These are phyloP conservation scores for Aspergillus coremiiformis DNA, from an alignment of 495 filamentous ascomycete genomes.

Conservation along the genomic window DNA sequence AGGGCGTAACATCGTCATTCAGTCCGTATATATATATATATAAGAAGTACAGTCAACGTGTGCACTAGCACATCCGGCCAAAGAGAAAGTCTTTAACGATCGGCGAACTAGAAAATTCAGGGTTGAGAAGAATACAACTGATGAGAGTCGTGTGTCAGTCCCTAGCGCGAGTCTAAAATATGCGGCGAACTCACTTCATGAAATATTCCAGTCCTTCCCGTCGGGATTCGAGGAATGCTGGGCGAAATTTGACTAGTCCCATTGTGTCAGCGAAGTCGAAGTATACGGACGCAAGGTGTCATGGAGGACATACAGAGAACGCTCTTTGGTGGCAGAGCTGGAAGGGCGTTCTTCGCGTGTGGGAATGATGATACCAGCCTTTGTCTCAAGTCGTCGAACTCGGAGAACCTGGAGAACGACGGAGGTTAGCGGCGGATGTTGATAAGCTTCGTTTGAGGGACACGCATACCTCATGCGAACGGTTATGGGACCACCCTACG, in stretches of 20 bases:
- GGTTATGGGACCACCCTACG: conserved; percentile 51
- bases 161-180: not conserved
- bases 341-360: conserved; percentile 55
- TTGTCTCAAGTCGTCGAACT: conserved; percentile 58
- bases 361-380: conserved; percentile 58
- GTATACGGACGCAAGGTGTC: not conserved
- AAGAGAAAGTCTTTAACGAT: conserved; percentile 69
- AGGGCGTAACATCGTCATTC: conserved; percentile 7
- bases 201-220: conserved; percentile 63
- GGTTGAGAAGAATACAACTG: conserved; percentile 61
- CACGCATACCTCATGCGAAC: conserved; percentile 51
- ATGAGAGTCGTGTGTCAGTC: conserved; percentile 2
- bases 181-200: conserved; percentile 49
- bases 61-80: conserved; percentile 27
- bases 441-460: not conserved
- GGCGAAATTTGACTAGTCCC: conserved; percentile 52
- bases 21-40: not conserved
- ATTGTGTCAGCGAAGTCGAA: conserved; percentile 9
- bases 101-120: conserved; percentile 60
- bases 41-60: not conserved
- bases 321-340: conserved; percentile 61
- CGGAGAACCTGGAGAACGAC: conserved; percentile 57
- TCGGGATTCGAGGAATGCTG: conserved; percentile 59
- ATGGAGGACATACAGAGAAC: conserved; percentile 49
- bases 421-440: not conserved